These are phyloP conservation scores for Amanita exitialis DNA, from an alignment of 768 basidiomycete genomes.

Conservation along the genomic window DNA sequence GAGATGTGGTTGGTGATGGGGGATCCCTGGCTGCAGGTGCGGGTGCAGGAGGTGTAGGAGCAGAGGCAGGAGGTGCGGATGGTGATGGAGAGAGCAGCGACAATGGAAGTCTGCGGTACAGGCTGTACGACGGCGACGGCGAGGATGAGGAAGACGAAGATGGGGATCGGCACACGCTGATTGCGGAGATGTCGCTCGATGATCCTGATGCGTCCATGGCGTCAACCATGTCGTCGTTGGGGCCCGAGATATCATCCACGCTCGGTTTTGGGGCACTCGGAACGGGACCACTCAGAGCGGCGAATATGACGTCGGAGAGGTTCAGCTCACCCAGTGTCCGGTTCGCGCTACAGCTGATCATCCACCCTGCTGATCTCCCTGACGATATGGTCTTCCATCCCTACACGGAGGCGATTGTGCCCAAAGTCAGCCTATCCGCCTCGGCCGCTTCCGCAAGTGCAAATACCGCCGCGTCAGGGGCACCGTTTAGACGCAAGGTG, in stretches of 20 bases:
- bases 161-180: constrained; percentile 35
- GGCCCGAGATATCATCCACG: not conserved
- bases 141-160: constrained; percentile 25
- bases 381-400: constrained; percentile 95
- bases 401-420: constrained; percentile 87
- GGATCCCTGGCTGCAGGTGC: not conserved
- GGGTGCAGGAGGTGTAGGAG: not conserved
- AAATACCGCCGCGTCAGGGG: constrained; percentile 27
- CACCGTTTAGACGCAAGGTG: constrained; percentile 63
- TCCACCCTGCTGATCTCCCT: constrained; percentile 86
- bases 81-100: not conserved
- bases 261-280: not conserved
- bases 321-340: constrained; percentile 77
- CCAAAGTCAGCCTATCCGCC: constrained; percentile 48
- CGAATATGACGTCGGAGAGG: constrained; percentile 52
- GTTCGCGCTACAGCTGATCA: constrained; percentile 80
- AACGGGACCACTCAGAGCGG: constrained; percentile 11
- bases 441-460: constrained; percentile 32
- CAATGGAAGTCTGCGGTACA: not conserved
- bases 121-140: constrained; percentile 5
- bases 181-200: constrained; percentile 27
- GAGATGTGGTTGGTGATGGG: not conserved
- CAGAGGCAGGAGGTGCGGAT: not conserved
- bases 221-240: not conserved
- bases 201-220: constrained; percentile 7